phyloP scores from a whole-genome alignment of 2,329 filamentous ascomycete species.

The Colletotrichum neosansevieriae region DNA sequence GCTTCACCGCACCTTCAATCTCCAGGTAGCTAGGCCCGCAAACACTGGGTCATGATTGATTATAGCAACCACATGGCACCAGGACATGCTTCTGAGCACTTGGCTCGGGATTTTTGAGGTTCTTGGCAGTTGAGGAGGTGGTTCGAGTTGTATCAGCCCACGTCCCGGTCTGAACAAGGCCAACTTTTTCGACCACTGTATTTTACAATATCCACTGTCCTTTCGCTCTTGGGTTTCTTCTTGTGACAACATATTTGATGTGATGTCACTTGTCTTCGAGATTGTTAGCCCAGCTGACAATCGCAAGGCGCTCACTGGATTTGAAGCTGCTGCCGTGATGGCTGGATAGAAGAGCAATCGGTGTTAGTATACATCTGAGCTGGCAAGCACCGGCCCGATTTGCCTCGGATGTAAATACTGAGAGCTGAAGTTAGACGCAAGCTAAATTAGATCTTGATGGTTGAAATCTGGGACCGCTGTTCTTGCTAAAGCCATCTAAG shows the following conservation, averaged over 20 bases:
- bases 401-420: neutral
- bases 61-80: conserved; percentile 13
- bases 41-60: neutral
- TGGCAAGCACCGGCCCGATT: neutral
- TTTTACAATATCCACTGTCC: too few species aligned
- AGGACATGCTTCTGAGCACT: conserved; percentile 1
- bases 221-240: too few species aligned
- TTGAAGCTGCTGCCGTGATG: too few species aligned
- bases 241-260: too few species aligned
- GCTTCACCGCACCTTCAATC: conserved; percentile 1
- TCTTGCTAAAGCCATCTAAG: neutral
- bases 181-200: neutral
- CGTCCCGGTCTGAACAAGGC: neutral
- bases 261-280: too few species aligned
- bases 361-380: neutral
- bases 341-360: too few species aligned
- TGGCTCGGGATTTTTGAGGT: neutral
- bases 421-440: neutral
- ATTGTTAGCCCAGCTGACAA: too few species aligned
- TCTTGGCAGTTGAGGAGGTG: neutral
- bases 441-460: neutral
- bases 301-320: too few species aligned
- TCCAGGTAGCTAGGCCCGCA: neutral
- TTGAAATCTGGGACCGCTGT: too few species aligned
- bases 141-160: neutral